A percentile compares a stretch with the other conserved stretches of the same genome.
Conservation (phyloP, 2,329 filamentous ascomycete genomes). For the Fulvia fulva region DNA sequence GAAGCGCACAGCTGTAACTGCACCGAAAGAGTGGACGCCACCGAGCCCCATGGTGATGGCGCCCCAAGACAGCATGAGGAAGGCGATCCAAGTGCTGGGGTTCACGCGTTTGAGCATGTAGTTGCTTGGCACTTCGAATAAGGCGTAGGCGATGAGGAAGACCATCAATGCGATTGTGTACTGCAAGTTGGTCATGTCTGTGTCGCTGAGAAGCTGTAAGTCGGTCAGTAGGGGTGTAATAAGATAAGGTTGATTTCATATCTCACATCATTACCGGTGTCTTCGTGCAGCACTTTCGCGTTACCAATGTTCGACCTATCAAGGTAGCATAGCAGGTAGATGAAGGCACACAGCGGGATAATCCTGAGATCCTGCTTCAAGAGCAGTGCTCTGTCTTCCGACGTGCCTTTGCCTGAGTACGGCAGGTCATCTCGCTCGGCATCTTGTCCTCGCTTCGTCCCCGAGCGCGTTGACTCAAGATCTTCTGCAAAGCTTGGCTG, state of each 20-base stretch:
- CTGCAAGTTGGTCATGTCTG: conserved; percentile 58
- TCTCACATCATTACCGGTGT: conserved; percentile 51
- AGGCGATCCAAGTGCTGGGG: conserved; percentile 36
- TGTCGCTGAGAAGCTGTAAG: conserved; percentile 52
- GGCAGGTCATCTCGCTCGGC: not conserved
- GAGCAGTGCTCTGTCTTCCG: conserved; percentile 14
- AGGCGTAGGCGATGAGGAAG: conserved; percentile 54
- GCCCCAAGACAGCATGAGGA: conserved; percentile 32
- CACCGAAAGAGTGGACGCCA: conserved; percentile 41
- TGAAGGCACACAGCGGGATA: conserved; percentile 58
- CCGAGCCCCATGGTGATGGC: conserved; percentile 36
- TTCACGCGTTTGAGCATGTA: conserved; percentile 42
- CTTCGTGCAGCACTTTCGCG: conserved; percentile 56
- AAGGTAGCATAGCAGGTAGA: conserved; percentile 66
- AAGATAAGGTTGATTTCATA: no score
- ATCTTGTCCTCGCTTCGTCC: not conserved
- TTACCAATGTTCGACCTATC: conserved; percentile 58
- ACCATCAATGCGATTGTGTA: conserved; percentile 50
- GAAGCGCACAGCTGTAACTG: conserved; percentile 43
- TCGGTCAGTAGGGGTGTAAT: not conserved
- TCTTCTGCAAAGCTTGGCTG: not conserved
- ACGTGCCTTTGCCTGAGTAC: conserved; percentile 6
- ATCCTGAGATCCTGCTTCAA: conserved; percentile 57
- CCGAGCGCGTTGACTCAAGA: not conserved
- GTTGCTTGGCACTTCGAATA: conserved; percentile 44